These are phyloP conservation scores for Starmerella riodocensis DNA, from an alignment of 805 yeast genomes.

Conservation along the genomic window DNA sequence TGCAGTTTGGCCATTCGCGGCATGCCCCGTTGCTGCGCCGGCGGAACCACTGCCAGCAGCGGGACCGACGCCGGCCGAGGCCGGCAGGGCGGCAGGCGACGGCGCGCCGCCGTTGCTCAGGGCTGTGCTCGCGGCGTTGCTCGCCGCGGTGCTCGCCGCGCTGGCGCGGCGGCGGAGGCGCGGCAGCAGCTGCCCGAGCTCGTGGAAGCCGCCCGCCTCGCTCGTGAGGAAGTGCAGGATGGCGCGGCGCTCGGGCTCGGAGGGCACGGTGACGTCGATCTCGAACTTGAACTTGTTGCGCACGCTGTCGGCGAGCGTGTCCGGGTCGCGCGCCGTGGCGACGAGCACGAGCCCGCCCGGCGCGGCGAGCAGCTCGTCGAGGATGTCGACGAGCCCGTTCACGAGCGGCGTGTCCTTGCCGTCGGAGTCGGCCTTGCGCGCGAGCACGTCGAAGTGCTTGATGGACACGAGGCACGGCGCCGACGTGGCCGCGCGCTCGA, in stretches of 20 bases:
- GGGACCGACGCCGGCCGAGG: too few relatives aligned
- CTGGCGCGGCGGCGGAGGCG: too few relatives aligned
- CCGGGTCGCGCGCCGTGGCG: conserved; percentile 58
- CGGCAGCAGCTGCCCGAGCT: conserved; percentile 7
- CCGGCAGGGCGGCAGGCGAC: too few relatives aligned
- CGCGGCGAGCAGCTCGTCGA: conserved; percentile 33
- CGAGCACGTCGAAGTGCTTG: conserved; percentile 65
- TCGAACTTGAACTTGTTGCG: conserved; percentile 66
- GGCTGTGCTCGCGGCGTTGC: too few relatives aligned
- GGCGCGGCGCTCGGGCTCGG: conserved; percentile 54
- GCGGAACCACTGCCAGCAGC: too few relatives aligned
- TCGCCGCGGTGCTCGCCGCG: too few relatives aligned
- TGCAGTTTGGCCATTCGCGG: too few relatives aligned
- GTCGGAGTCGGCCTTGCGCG: conserved; percentile 51
- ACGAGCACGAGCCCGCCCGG: conserved; percentile 36
- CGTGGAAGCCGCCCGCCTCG: neutral
- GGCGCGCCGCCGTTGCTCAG: too few relatives aligned
- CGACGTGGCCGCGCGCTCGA: conserved; percentile 45
- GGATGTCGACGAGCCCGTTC: conserved; percentile 40
- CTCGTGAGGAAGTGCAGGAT: conserved; percentile 43
- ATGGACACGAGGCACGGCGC: conserved; percentile 39
- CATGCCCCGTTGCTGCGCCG: too few relatives aligned
- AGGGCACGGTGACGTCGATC: conserved; percentile 61
- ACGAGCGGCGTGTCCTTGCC: conserved; percentile 31
- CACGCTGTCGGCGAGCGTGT: conserved; percentile 49